These are phyloP conservation scores for Chlamydomonas sphaeroides DNA, from an alignment of 139 green algal species.

Conservation along the genomic window DNA sequence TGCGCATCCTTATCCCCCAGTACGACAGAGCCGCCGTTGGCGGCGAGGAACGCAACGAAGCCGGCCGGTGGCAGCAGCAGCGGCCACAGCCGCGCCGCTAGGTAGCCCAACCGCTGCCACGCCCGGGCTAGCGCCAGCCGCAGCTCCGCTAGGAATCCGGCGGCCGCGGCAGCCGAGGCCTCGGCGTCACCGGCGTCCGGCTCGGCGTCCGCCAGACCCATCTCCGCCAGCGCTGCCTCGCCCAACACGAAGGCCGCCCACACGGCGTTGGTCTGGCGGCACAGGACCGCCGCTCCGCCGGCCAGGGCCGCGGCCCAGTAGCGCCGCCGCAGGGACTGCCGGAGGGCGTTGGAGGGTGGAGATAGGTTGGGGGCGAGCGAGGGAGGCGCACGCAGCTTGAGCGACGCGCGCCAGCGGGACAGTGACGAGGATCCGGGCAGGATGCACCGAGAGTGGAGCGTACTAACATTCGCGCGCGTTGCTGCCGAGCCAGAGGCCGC, in stretches of 20 bases:
- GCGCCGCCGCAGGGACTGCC: constrained; percentile 15
- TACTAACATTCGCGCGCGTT: too few species aligned
- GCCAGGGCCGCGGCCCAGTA: constrained; percentile 38
- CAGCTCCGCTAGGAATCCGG: neutral
- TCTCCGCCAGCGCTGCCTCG: constrained; percentile 29
- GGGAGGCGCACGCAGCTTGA: too few species aligned
- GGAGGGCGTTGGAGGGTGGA: too few species aligned
- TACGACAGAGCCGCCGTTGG: constrained; percentile 86
- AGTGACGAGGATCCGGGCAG: too few species aligned
- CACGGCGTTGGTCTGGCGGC: constrained; percentile 94
- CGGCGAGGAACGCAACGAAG: constrained; percentile 83
- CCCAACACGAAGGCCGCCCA: constrained; percentile 84
- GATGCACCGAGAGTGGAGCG: too few species aligned
- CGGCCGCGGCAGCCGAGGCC: neutral
- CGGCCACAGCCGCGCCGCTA: constrained; percentile 55
- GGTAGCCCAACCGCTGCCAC: constrained; percentile 12
- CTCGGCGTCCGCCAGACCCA: neutral
- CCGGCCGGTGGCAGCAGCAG: constrained; percentile 60
- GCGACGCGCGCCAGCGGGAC: too few species aligned
- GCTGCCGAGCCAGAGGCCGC: too few species aligned
- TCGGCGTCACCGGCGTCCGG: too few species aligned
- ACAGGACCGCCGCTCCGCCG: constrained; percentile 65
- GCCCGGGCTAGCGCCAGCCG: neutral
- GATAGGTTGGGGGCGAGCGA: too few species aligned
- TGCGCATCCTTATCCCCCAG: constrained; percentile 86